These are phyloP conservation scores for Zangia roseola DNA, from an alignment of 768 basidiomycete genomes.

Conservation along the genomic window DNA sequence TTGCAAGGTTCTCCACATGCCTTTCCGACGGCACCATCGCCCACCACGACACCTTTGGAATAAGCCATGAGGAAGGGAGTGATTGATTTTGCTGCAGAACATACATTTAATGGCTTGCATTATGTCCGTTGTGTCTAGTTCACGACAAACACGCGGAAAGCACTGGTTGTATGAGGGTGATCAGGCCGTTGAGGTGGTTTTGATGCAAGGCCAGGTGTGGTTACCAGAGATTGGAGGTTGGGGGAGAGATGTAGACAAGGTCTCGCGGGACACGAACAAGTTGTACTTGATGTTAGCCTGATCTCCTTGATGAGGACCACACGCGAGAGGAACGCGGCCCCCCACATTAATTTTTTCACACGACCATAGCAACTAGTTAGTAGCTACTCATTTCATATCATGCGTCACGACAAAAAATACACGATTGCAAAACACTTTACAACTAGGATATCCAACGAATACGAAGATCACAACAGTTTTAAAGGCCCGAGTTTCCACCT, in stretches of 20 bases:
- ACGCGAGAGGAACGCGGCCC: slow-evolving; percentile 16
- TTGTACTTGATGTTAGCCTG: slow-evolving; percentile 27
- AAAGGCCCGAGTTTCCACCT: slow-evolving; percentile 2
- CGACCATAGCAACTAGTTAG: slow-evolving; percentile 9
- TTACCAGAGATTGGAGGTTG: slow-evolving; percentile 4
- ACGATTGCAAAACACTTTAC: slow-evolving; percentile 33
- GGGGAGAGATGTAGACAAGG: neutral
- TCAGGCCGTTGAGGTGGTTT: slow-evolving; percentile 15
- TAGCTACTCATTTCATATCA: neutral
- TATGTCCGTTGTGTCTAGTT: slow-evolving; percentile 19
- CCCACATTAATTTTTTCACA: slow-evolving; percentile 23
- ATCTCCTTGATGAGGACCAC: slow-evolving; percentile 28
- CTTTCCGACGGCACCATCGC: slow-evolving; percentile 99
- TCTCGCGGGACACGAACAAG: slow-evolving; percentile 14
- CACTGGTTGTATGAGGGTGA: slow-evolving; percentile 15
- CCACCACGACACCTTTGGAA: slow-evolving; percentile 87
- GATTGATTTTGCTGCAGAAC: slow-evolving; percentile 26
- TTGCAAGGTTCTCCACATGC: slow-evolving; percentile 40
- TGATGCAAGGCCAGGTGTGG: neutral
- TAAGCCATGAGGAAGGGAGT: slow-evolving; percentile 31
- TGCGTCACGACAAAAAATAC: slow-evolving; percentile 23
- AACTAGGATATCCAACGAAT: slow-evolving; percentile 27
- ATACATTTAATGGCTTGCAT: slow-evolving; percentile 94
- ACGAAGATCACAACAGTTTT: slow-evolving; percentile 6
- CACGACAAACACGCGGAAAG: slow-evolving; percentile 8